Conservation (phyloP, 352 stramenopile species). For the Phytophthora aleatoria region DNA sequence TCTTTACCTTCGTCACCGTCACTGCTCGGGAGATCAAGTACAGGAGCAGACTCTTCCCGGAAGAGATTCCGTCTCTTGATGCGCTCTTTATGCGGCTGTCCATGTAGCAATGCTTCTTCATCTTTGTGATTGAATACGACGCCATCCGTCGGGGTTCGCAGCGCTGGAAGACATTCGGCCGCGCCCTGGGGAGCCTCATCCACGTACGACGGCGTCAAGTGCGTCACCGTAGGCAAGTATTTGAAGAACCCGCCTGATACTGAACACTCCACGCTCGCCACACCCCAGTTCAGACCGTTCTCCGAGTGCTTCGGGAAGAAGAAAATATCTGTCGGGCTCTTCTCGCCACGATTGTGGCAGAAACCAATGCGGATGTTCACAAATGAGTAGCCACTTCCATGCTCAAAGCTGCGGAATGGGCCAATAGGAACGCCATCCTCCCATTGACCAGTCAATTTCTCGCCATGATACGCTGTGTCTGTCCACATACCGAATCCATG, state of each 20-base stretch:
- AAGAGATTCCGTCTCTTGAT: slow-evolving; percentile 34
- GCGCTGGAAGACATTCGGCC: slow-evolving; percentile 39
- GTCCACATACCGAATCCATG: slow-evolving; percentile 77
- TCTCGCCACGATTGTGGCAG: slow-evolving; percentile 57
- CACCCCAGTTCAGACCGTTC: slow-evolving; percentile 65
- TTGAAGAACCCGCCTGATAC: slow-evolving; percentile 77
- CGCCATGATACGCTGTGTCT: slow-evolving; percentile 75
- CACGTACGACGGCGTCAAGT: slow-evolving; percentile 52
- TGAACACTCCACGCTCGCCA: slow-evolving; percentile 81
- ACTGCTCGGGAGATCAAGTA: slow-evolving; percentile 25
- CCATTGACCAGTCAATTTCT: slow-evolving; percentile 74
- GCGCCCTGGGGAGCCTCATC: slow-evolving; percentile 42
- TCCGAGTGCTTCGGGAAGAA: slow-evolving; percentile 57
- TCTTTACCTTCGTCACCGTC: slow-evolving; percentile 46
- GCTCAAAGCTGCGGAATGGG: slow-evolving; percentile 77
- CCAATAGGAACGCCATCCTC: slow-evolving; percentile 70
- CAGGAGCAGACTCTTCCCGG: slow-evolving; percentile 39
- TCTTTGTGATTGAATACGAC: slow-evolving; percentile 56
- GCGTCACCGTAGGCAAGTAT: slow-evolving; percentile 60
- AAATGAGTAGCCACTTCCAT: slow-evolving; percentile 78
- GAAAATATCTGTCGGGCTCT: slow-evolving; percentile 39
- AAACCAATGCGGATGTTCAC: slow-evolving; percentile 75
- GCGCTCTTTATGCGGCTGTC: slow-evolving; percentile 11
- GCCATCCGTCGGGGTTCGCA: slow-evolving; percentile 53
- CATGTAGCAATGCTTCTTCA: slow-evolving; percentile 19